Base-by-base conservation (phyloP, 148 eudicot genomes). In the Rhododendron kiyosumense region DNA sequence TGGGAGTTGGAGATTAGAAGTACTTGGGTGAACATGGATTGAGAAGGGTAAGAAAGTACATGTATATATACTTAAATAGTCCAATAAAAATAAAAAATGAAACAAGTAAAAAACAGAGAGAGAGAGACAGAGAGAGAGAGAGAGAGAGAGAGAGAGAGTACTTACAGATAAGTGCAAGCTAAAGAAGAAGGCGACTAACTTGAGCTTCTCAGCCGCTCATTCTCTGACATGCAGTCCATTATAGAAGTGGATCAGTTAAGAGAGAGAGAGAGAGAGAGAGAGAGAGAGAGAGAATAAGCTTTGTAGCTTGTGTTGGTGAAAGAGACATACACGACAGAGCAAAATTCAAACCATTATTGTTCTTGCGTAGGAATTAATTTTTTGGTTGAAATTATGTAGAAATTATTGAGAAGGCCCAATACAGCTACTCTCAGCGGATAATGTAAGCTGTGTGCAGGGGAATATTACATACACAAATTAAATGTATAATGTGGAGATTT, bases 221-320 rank as follows among this genome's bases (percentile, higher is more conserved):
- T 83, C 86, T 89, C 94, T 91, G 94, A 91, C 93, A 90, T 69
- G n/a, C 59, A 61, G 85, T 88, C 92, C 89, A 88, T 86, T 86
- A 88, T 67, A 45, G 52, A n/a, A 65, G 73, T 67, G 32, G 61
- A 71, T 46, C 69, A 57, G 59, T 38, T 26, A 67, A 46, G 48
- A 86, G 34, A 18, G 20, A 22, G 22, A 28, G 81, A 71, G 57
- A 14, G 73, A 81, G 41, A 71, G 67, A 79, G 43, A 85, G 26
- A 59, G 63, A 30, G 26, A 61, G 65, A 30, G 20, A 20, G 14
- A 46, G 28, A 45, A 38, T 8, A 30, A 43, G 14, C 24, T 48
- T n/a, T 63, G 28, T 24, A 10, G 78, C 28, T 7, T 79, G 34
- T 65, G 41, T 9, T 36, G 73, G 73, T 75, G 38, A 54, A 20